Evolutionary conservation across 352 stramenopile genomes (phyloP).

Genomic region (Phytophthora hybrid): DNA sequence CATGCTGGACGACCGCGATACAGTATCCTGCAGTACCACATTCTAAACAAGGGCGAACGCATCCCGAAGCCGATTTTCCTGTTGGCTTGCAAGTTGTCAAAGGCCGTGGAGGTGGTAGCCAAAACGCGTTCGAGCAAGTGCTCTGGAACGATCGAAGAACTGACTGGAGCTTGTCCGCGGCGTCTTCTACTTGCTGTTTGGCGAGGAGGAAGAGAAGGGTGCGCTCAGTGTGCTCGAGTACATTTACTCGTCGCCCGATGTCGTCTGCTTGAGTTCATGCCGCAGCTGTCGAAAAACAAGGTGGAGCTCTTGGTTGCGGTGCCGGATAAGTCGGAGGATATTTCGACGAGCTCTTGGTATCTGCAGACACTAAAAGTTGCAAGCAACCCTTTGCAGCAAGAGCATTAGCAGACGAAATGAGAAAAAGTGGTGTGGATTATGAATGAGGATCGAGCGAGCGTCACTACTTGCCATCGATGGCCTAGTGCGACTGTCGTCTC

Average conservation of each 20-base stretch:
- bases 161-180: constrained; percentile 63
- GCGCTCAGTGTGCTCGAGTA: constrained; percentile 68
- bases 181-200: constrained; percentile 78
- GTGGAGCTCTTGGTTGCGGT: constrained; percentile 80
- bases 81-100: constrained; percentile 73
- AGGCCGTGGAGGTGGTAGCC: constrained; percentile 66
- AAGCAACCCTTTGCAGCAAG: no score
- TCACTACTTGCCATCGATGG: no score
- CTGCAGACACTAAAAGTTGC: no score
- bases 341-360: constrained; percentile 53
- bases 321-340: constrained; percentile 82
- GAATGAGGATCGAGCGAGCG: no score
- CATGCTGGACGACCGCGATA: constrained; percentile 84
- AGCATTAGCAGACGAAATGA: no score
- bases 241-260: constrained; percentile 66
- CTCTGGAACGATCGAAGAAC: constrained; percentile 69
- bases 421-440: no score
- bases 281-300: constrained; percentile 67
- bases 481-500: no score
- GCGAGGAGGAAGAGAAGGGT: constrained; percentile 55
- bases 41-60: constrained; percentile 70
- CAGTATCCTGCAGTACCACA: constrained; percentile 85
- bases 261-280: constrained; percentile 68
- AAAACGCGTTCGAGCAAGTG: constrained; percentile 61
- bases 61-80: constrained; percentile 87